Evolutionary conservation across 202 grass and related monocot genomes (phyloP).

Genomic region (Carex sylvatica): DNA sequence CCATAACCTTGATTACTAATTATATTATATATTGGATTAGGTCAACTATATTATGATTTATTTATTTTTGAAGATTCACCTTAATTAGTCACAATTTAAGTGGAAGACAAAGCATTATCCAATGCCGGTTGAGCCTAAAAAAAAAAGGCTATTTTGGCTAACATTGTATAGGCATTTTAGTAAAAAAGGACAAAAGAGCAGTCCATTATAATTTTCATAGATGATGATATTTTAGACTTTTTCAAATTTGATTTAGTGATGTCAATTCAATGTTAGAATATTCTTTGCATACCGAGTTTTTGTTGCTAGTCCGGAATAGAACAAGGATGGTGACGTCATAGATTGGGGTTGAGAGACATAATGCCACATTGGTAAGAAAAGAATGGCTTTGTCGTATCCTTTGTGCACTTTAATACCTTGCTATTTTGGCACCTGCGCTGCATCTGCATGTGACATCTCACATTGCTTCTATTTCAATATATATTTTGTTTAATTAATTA

Average conservation of each 20-base stretch:
- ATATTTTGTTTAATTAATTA: not conserved
- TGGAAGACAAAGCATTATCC: not conserved
- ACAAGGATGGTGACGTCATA: constrained; percentile 22
- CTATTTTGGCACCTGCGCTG: constrained; percentile 24
- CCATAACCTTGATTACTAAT: too few species aligned
- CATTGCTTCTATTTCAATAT: constrained; percentile 17
- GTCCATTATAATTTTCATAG: not conserved
- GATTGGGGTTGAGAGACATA: constrained; percentile 15
- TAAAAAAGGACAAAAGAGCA: constrained; percentile 3
- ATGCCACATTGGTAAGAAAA: constrained; percentile 27
- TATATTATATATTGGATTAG: too few species aligned
- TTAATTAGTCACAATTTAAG: not conserved
- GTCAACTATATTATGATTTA: too few species aligned
- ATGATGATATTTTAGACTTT: constrained; percentile 1
- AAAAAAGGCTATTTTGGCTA: not conserved
- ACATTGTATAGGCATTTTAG: not conserved
- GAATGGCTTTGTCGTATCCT: constrained; percentile 37
- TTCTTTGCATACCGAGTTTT: constrained; percentile 12
- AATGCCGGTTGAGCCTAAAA: not conserved
- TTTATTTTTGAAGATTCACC: too few species aligned
- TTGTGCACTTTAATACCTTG: constrained; percentile 28
- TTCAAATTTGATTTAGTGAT: constrained; percentile 24
- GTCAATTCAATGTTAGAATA: constrained; percentile 30
- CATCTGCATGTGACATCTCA: constrained; percentile 25
- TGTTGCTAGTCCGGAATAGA: not conserved